phyloP scores from a whole-genome alignment of 164 flowering plant genomes.

The Vitis riparia region DNA sequence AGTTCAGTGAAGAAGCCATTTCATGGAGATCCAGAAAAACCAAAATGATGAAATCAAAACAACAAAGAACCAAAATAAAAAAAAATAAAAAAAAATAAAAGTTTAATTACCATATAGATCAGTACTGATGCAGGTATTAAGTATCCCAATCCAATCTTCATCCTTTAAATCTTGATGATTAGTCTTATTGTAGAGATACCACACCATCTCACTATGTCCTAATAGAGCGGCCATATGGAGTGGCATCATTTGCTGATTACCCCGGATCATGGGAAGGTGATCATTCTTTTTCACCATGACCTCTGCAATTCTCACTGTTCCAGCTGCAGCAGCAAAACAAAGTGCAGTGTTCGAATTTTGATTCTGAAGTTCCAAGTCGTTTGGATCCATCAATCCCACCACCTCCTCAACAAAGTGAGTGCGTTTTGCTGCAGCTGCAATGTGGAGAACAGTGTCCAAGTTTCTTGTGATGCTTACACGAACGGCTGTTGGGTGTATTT shows the following conservation, averaged over 20 bases:
- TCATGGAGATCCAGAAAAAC: not conserved
- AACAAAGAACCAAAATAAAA: no score
- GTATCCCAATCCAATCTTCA: constrained; percentile 14
- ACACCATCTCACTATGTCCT: constrained; percentile 28
- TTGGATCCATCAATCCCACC: not conserved
- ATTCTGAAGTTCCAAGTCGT: constrained; percentile 12
- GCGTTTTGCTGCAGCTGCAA: not conserved
- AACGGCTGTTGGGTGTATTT: not conserved
- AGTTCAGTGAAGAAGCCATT: not conserved
- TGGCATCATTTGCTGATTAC: constrained; percentile 6
- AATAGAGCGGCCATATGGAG: constrained; percentile 22
- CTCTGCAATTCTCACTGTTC: constrained; percentile 19
- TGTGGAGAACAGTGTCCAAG: not conserved
- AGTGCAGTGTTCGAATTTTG: constrained; percentile 22
- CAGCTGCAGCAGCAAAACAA: constrained; percentile 33
- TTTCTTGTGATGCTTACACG: not conserved
- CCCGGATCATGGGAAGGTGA: constrained; percentile 2
- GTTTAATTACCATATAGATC: constrained; percentile 18
- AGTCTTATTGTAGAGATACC: constrained; percentile 13
- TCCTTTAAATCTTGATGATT: not conserved
- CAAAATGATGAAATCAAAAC: no score
- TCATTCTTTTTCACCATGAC: constrained; percentile 22
- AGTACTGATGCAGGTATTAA: constrained; percentile 11
- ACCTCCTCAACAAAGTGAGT: not conserved
- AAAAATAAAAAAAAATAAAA: no score